Percentiles rank a stretch among this genome's conserved stretches.
phyloP scores from a whole-genome alignment of 2,329 filamentous ascomycete genomes.

The Phialocephala subalpina region DNA sequence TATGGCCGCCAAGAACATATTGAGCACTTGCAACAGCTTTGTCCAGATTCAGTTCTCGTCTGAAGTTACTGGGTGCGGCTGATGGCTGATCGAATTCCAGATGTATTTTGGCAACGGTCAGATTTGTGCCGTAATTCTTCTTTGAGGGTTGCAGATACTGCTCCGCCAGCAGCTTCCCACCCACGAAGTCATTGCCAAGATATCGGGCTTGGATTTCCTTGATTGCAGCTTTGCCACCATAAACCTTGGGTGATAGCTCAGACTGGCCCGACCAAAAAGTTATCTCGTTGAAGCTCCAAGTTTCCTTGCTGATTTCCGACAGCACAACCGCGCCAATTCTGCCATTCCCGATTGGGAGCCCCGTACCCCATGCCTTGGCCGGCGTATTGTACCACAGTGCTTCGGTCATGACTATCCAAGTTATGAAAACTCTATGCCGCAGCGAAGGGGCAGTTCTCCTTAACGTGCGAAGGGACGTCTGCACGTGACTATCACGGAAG shows the following conservation, averaged over 20 bases:
- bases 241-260: slow-evolving; percentile 6
- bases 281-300: slow-evolving; percentile 10
- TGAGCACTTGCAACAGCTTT: slow-evolving; percentile 7
- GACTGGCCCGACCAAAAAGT: slow-evolving; percentile 10
- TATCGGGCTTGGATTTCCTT: slow-evolving; percentile 5
- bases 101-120: slow-evolving; percentile 13
- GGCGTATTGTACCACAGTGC: slow-evolving; percentile 23
- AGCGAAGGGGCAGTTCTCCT: slow-evolving; percentile 7
- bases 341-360: slow-evolving; percentile 23
- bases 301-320: slow-evolving; percentile 5
- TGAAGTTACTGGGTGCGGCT: background rate
- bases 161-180: slow-evolving; percentile 11
- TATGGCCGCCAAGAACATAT: slow-evolving; percentile 4
- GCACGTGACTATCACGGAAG: too few species aligned
- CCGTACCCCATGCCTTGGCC: slow-evolving; percentile 19
- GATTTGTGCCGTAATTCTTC: slow-evolving; percentile 11
- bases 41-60: slow-evolving; percentile 5
- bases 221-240: slow-evolving; percentile 6
- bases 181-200: slow-evolving; percentile 6
- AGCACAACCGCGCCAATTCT: slow-evolving; percentile 23
- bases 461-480: too few species aligned
- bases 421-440: slow-evolving; percentile 9
- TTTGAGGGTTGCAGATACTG: slow-evolving; percentile 10
- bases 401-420: slow-evolving; percentile 1
- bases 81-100: slow-evolving; percentile 1